A percentile compares a stretch with the other conserved stretches of the same genome.
These are phyloP conservation scores for Trichosporon sp. DNA, from an alignment of 1,284 basidiomycete species.

Conservation along the genomic window DNA sequence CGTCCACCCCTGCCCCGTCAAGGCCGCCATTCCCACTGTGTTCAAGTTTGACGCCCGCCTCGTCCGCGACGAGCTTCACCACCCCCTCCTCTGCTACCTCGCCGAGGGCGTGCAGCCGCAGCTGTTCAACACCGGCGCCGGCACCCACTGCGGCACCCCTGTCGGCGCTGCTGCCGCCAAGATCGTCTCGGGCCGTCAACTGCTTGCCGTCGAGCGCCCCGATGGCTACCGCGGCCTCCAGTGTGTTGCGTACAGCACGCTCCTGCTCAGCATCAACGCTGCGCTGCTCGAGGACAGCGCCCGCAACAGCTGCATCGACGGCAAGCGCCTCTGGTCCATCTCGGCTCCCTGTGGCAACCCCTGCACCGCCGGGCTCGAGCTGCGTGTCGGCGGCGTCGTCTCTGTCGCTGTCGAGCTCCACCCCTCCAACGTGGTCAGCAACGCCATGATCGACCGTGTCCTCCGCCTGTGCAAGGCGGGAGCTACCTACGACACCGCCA, in stretches of 20 bases:
- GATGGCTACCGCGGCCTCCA: conserved; percentile 33
- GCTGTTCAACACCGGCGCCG: conserved; percentile 22
- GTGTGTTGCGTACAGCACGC: conserved; percentile 27
- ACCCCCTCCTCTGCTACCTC: conserved; percentile 30
- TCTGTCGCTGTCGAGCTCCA: conserved; percentile 31
- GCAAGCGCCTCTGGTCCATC: conserved; percentile 28
- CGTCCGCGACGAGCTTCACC: conserved; percentile 32
- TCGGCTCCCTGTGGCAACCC: conserved; percentile 17
- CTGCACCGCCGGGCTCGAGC: conserved; percentile 22
- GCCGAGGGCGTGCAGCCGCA: conserved; percentile 28
- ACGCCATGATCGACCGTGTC: conserved; percentile 29
- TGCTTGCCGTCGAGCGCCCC: conserved; percentile 27
- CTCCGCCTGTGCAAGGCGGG: conserved; percentile 26
- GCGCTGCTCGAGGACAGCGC: conserved; percentile 30
- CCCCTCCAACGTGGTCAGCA: conserved; percentile 31
- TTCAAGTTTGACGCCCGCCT: conserved; percentile 29
- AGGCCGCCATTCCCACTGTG: conserved; percentile 21
- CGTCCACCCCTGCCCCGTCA: conserved; percentile 23
- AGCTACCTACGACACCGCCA: conserved; percentile 19
- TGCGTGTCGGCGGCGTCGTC: conserved; percentile 25
- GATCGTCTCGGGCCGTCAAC: conserved; percentile 24
- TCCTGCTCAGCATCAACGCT: conserved; percentile 29
- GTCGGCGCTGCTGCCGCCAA: conserved; percentile 20
- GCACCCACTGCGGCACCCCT: conserved; percentile 13
- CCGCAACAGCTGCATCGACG: conserved; percentile 28